Base-by-base conservation (phyloP, 176 grass and related monocot genomes). In the Lolium rigidum region DNA sequence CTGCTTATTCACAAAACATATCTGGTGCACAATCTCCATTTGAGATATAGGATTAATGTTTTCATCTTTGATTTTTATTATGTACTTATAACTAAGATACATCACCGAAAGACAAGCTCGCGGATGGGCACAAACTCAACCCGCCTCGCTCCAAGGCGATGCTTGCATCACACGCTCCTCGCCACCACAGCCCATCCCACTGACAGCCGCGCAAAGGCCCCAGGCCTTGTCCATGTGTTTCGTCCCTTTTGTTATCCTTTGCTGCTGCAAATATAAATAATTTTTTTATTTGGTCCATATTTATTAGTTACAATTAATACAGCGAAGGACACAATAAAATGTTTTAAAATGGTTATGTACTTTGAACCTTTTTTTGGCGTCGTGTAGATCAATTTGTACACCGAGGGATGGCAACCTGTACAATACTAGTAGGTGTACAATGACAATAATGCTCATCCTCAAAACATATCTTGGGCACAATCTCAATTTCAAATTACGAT, bases 111-210 rank as follows among this genome's bases (percentile, higher is more conserved):
- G 22, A 83, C 15, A 55, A 55, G 13, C 16, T 6, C 16, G 31
- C 2, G 13, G 15, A 14, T 2, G 31, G 31, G 31, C 31, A 35
- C 31, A 35, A 35, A 35, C 31, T 35, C 31, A 35, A 1, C 31
- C 10, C 41, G 41, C 74, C 26, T 18, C 12, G n/a, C 44, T 63
- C 62, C 28, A 51, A 66, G 41, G 72, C n/a, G 2, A 25, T 2
- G 70, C 70, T 48, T 51, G 78, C 63, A 73, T 78, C 61, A 48
- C 78, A 47, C 21, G 54, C 84, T 78, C 84, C 63, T 37, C 54
- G 49, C 58, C 67, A 75, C 69, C 69, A 50, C 83, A 70, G 85
- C 78, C 70, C 38, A 8, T 15, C 46, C 37, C 47, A 8, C 39
- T 67, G 16, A 31, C 31, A 35, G 31, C 85, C 74, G 85, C 83